Evolutionary conservation across 768 basidiomycete species (phyloP).

Genomic region (Pulveroboletus sp.): DNA sequence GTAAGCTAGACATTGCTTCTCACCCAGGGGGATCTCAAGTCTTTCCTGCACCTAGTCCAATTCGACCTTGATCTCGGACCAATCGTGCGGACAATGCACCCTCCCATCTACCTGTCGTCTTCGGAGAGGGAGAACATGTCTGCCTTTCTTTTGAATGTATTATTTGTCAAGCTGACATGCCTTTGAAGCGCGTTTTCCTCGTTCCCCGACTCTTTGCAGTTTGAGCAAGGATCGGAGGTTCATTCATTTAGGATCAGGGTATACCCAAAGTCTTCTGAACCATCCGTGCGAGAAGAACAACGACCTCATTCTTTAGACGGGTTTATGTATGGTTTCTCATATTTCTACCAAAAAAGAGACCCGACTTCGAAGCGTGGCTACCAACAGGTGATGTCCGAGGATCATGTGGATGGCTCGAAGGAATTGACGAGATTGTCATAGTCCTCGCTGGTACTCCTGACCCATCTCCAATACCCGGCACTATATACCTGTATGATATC

Average conservation of each 20-base stretch:
- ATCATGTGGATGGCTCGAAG: background rate
- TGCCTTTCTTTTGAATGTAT: background rate
- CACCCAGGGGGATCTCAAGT: background rate
- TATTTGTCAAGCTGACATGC: conserved; percentile 4
- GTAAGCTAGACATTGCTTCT: conserved; percentile 33
- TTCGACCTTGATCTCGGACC: conserved; percentile 90
- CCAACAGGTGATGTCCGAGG: conserved; percentile 51
- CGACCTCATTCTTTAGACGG: conserved; percentile 49
- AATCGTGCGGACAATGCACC: conserved; percentile 65
- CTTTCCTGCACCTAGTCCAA: conserved; percentile 48
- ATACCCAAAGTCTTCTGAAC: conserved; percentile 27
- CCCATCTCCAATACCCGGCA: conserved; percentile 75
- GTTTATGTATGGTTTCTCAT: conserved; percentile 72
- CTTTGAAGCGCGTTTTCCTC: conserved; percentile 76
- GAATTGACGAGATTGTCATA: conserved; percentile 5
- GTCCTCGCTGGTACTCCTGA: conserved; percentile 66
- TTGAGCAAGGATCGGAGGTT: conserved; percentile 75
- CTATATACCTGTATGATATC: conserved; percentile 67
- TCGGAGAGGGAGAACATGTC: conserved; percentile 82
- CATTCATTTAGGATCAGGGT: conserved; percentile 86
- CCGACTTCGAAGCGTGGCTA: conserved; percentile 69
- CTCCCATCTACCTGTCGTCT: conserved; percentile 57
- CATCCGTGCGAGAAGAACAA: conserved; percentile 21
- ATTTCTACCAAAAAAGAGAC: conserved; percentile 72
- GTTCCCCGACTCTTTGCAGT: conserved; percentile 85